Evolutionary conservation across 257 asterid genomes (phyloP), one percentile per base, ranked within the genome.

Genomic region (Jacaranda mimosifolia): DNA sequence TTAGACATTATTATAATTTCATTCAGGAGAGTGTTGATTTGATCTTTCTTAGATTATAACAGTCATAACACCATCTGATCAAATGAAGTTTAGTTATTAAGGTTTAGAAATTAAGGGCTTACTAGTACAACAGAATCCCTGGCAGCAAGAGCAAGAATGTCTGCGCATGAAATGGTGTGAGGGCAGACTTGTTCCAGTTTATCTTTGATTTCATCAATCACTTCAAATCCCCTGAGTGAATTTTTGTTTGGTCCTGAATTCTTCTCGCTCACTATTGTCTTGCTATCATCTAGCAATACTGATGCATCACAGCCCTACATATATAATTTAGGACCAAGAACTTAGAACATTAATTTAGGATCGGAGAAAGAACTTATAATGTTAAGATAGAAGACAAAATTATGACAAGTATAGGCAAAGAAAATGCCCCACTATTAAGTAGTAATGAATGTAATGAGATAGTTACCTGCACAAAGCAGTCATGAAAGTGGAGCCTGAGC

Each of bases 261-360:
- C 84, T 93, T 91, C 82, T 93, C 98, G 35, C 95, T 91, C 73
- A 35, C 79, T 45, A 88, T 83, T 3, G 67, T 77, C 5, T 42
- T 26, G 72, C 85, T 82, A 19, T 85, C 84, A 60, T 91, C 96
- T 49, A 91, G 83, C 75, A 93, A 66, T 18, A 93, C 65, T 4
- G 97, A 90, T 68, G 94, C 97, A 80, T 93, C 96, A 45, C 98
- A 93, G 0, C 97, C 96, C 98, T 26, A 26, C 32, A 26, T 93
- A 21, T 7, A 39, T 3, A 70, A 35, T 59, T 46, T 46, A 51
- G 39, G 19, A 38, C 15, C 43, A 74, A 40, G 21, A 65, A 53
- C 13, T 8, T 13, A 18, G 32, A 26, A 26, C 32, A 26, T 26
- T 26, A 26, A 26, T 26, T 26, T 26, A 26, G 32, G 32, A 26